These are phyloP conservation scores for Fraxinus platypoda DNA, from an alignment of 305 asterid genomes.

Conservation along the genomic window DNA sequence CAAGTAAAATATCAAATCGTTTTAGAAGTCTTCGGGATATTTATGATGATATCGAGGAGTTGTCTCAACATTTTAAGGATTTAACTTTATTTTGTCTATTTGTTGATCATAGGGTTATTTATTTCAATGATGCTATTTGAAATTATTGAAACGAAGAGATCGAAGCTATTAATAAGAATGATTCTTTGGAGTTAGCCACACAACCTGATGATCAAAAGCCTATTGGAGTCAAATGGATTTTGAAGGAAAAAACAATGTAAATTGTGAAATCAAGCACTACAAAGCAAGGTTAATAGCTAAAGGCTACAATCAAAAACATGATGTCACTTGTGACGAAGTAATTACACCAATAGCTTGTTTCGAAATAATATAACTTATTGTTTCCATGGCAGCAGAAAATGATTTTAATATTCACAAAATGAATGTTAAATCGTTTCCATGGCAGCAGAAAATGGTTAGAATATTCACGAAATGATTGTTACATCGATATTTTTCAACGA, in stretches of 20 bases:
- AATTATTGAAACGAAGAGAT: not conserved
- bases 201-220: not conserved
- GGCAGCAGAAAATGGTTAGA: not conserved
- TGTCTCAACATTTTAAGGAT: not conserved
- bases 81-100: not conserved
- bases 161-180: not conserved
- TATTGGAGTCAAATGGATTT: not conserved
- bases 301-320: not conserved
- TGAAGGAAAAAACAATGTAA: not conserved
- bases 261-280: not conserved
- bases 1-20: not conserved
- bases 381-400: not conserved
- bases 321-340: not conserved
- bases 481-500: not conserved
- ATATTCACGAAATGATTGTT: not conserved
- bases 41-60: no score
- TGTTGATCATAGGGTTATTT: not conserved
- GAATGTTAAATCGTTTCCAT: not conserved
- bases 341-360: not conserved
- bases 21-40: not conserved
- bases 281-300: not conserved
- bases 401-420: not conserved
- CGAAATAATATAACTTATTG: not conserved
- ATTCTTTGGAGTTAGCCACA: not conserved
- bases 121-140: not conserved